Base-by-base conservation (phyloP, 306 rosid species). In the Vigna unguiculata region DNA sequence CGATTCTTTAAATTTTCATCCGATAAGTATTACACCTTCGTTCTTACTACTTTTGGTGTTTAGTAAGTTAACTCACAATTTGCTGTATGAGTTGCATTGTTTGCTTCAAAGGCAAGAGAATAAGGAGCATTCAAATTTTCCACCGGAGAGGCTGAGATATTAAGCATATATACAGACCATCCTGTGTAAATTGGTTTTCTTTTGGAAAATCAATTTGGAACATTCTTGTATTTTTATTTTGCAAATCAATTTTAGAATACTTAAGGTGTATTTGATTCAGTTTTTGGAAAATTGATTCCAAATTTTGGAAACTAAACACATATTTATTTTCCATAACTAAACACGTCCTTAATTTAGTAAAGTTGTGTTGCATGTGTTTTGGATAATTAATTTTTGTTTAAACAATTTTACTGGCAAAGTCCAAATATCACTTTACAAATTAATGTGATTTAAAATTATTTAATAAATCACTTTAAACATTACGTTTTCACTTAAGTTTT, bases 1-100 rank as follows among this genome's bases (percentile, higher is more conserved):
- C 40, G 43, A 47, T 34, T 4, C 79, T 8, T 72, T 72, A 78
- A 45, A 14, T 80, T 83, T 47, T 40, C 52, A 28, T 15, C 60
- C 40, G 43, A 47, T 34, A 78, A 61, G 79, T 79, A 77, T 69
- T 77, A 72, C 72, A 49, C 14, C 52, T 72, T 77, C 78, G 17
- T 70, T 74, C 64, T 68, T 60, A n/a, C 74, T 64, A 30, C 47
- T 59, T 57, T 55, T 66, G 34, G 63, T 48, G 80, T 66, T 66
- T 79, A 49, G 13, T 52, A 74, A 57, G 45, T 53, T 24, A 64
- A 76, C 17, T 54, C 63, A 25, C 15, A 36, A 19, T 51, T 28
- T 4, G 10, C 9, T 38, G 14, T 80, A 53, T 19, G 17, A 16
- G 70, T 65, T 19, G 34, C 76, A 21, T 75, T 76, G 22, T 28